Evolutionary conservation across 2,329 filamentous ascomycete species (phyloP).

Genomic region (Fusarium agapanthi): DNA sequence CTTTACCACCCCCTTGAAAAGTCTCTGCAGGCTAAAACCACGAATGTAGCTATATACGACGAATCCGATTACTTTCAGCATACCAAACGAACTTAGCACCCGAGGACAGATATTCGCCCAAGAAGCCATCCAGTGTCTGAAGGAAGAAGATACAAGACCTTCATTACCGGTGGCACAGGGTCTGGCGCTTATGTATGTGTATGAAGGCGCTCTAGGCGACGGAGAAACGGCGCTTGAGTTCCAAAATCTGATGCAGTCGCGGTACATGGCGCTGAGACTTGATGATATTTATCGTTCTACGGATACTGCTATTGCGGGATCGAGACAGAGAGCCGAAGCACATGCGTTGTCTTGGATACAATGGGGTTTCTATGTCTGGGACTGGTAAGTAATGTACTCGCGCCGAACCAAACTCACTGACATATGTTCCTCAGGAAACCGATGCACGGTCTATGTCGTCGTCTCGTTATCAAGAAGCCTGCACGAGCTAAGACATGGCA

Average conservation of each 20-base stretch:
- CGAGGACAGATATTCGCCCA: slow-evolving; percentile 16
- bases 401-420: neutral
- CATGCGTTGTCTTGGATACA: slow-evolving; percentile 29
- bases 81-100: neutral
- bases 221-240: slow-evolving; percentile 4
- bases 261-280: slow-evolving; percentile 14
- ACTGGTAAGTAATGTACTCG: slow-evolving; percentile 8
- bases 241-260: slow-evolving; percentile 21
- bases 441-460: slow-evolving; percentile 24
- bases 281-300: slow-evolving; percentile 17
- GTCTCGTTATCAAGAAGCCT: slow-evolving; percentile 4
- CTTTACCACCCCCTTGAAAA: neutral
- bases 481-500: slow-evolving; percentile 9
- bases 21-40: neutral
- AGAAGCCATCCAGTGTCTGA: slow-evolving; percentile 10
- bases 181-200: slow-evolving; percentile 18
- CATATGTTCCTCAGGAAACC: slow-evolving; percentile 10
- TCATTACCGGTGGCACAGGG: slow-evolving; percentile 14
- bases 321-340: slow-evolving; percentile 13
- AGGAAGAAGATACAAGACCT: slow-evolving; percentile 7
- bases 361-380: slow-evolving; percentile 30
- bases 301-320: slow-evolving; percentile 15
- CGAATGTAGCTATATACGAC: slow-evolving; percentile 10
- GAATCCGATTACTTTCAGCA: slow-evolving; percentile 1
- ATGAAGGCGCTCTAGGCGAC: slow-evolving; percentile 17